Percentiles rank a stretch among this genome's conserved stretches.
Conservation (phyloP, 208 protist species). For the Acanthamoeba polyphaga region DNA sequence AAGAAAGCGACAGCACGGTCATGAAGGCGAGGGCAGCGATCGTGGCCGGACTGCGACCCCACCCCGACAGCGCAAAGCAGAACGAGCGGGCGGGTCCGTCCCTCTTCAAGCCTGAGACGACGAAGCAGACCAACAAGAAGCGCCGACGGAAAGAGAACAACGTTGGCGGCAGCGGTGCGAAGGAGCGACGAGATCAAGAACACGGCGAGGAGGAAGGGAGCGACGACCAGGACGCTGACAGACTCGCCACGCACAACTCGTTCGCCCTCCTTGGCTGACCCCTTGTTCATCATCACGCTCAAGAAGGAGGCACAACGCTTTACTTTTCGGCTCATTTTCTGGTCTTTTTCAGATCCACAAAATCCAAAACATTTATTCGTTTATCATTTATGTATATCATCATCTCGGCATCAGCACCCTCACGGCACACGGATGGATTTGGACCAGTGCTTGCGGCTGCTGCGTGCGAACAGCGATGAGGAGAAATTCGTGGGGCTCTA, state of each 20-base stretch:
- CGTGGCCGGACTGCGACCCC: not conserved
- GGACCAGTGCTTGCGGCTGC: slow-evolving; percentile 63
- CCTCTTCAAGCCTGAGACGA: not conserved
- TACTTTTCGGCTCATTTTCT: not conserved
- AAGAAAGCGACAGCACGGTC: not conserved
- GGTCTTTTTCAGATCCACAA: not conserved
- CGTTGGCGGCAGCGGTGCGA: not conserved
- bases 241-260: not conserved
- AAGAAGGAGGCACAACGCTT: too few species aligned
- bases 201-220: not conserved
- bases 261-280: not conserved
- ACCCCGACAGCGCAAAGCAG: not conserved
- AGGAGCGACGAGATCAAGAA: not conserved
- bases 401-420: not conserved
- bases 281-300: not conserved
- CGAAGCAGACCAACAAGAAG: slow-evolving; percentile 15
- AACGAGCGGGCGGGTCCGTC: not conserved
- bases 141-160: not conserved
- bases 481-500: slow-evolving; percentile 76
- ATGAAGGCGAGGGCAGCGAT: slow-evolving; percentile 20
- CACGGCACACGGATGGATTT: slow-evolving; percentile 58
- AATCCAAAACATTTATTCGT: not conserved
- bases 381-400: not conserved
- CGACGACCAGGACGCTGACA: not conserved
- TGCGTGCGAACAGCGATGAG: slow-evolving; percentile 60